These are phyloP conservation scores for Capsicum rhomboideum DNA, from an alignment of 257 asterid genomes.

Conservation along the genomic window DNA sequence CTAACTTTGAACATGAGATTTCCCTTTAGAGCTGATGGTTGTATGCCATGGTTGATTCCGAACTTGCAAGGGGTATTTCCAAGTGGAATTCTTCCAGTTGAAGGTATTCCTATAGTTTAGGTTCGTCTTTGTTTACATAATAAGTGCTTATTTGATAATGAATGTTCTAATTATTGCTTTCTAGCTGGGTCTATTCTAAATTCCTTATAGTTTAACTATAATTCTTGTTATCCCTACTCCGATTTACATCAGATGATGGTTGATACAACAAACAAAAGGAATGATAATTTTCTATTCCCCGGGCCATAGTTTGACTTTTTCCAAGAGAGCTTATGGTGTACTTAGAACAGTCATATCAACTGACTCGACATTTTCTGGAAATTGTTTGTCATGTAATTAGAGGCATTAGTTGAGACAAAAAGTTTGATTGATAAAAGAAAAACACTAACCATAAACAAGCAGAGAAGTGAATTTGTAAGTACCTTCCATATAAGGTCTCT, in stretches of 20 bases:
- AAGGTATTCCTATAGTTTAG: background rate
- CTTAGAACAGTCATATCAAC: background rate
- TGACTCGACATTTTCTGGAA: background rate
- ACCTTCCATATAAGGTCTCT: slow-evolving; percentile 96
- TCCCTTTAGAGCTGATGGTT: background rate
- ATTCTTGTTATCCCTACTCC: background rate
- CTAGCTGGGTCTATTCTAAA: background rate
- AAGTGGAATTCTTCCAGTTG: background rate
- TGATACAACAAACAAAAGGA: background rate
- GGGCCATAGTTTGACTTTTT: background rate
- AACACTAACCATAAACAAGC: slow-evolving; percentile 3
- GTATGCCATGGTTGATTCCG: background rate
- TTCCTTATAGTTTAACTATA: background rate
- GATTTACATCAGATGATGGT: background rate
- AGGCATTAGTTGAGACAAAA: background rate
- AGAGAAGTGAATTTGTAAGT: slow-evolving; percentile 13
- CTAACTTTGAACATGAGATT: background rate
- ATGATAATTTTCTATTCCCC: background rate
- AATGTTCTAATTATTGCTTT: background rate
- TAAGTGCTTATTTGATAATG: background rate
- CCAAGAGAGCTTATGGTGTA: background rate
- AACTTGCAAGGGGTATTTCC: background rate
- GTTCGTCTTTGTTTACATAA: background rate
- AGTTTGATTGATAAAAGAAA: background rate
- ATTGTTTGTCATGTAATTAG: background rate